Evolutionary conservation across 2,329 filamentous ascomycete genomes (phyloP), one percentile per base, ranked within the genome.

Genomic region (Colletotrichum higginsianum): DNA sequence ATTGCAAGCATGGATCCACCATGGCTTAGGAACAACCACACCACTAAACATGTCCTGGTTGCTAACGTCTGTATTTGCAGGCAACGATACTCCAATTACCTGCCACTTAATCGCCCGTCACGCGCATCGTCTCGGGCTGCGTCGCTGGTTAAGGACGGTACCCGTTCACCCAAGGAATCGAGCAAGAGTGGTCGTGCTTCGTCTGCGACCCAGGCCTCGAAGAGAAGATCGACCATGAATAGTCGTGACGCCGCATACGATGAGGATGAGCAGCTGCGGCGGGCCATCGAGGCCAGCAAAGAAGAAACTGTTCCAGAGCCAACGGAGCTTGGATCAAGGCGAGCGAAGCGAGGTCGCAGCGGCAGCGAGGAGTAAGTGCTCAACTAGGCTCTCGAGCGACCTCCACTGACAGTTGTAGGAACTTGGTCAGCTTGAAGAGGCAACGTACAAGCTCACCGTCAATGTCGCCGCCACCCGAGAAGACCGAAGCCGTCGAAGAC

Each of bases 221-320:
- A 98, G 81, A 90, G 96, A 71, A 90, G 96, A 38, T 98, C 95
- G 23, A 99, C 96, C 8, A 98, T 98, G 94, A 98, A 98, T 79
- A 99, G 96, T 80, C 91, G 96, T 73, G 93, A 95, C 80, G 95
- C 96, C 52, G 96, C 95, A 26, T 98, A 98, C 77, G 95, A 98
- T 75, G 96, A 99, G 82, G 95, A 97, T 76, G 94, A 97, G 80
- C 92, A 95, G 77, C 82, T 99, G 49, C 90, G 95, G 66, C 90
- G 93, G 75, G 96, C 96, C 40, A 95, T 99, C 76, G 96, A 98
- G 81, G 95, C 97, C 73, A 99, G 96, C 85, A 98, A 95, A 83
- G 92, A 94, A 78, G 94, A 97, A 53, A 90, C 88, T 13, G 86
- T 87, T 58, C 82, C 85, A 15, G 85, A 86, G 13, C 81, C 86